These are phyloP conservation scores for Penicillium fimorum DNA, from an alignment of 495 filamentous ascomycete genomes.

Conservation along the genomic window DNA sequence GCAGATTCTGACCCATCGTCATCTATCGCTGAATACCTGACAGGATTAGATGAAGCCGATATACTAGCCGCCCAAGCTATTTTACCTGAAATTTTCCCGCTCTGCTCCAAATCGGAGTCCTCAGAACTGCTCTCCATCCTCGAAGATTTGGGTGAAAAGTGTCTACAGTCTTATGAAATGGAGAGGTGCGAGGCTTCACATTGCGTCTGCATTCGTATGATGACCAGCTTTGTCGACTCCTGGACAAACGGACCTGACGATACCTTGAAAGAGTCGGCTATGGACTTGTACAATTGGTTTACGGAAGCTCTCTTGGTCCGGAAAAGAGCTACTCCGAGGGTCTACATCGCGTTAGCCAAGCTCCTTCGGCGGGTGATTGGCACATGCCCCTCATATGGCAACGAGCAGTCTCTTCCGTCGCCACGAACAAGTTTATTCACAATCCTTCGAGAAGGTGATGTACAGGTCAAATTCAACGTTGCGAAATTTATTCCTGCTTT, in stretches of 20 bases:
- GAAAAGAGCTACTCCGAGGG: conserved; percentile 61
- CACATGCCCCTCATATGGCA: conserved; percentile 60
- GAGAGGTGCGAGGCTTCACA: conserved; percentile 76
- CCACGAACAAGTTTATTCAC: conserved; percentile 72
- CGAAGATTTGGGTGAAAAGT: conserved; percentile 53
- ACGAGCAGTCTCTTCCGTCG: conserved; percentile 56
- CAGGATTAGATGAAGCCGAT: conserved; percentile 56
- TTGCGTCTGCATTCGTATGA: conserved; percentile 64
- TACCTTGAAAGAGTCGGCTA: conserved; percentile 59
- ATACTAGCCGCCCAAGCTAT: conserved; percentile 53
- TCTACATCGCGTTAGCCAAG: conserved; percentile 63
- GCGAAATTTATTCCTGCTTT: conserved; percentile 66
- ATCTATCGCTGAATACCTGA: conserved; percentile 56
- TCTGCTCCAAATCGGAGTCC: conserved; percentile 30
- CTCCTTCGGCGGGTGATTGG: conserved; percentile 68
- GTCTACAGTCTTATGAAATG: conserved; percentile 62
- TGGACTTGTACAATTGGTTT: conserved; percentile 79
- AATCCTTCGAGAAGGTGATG: conserved; percentile 62
- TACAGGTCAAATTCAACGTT: conserved; percentile 73
- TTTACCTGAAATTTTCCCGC: conserved; percentile 47
- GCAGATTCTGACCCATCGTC: conserved; percentile 32
- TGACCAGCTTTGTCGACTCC: conserved; percentile 60
- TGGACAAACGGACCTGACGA: conserved; percentile 58
- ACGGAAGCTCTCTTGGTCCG: conserved; percentile 61
- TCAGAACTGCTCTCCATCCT: conserved; percentile 46